Base-by-base conservation (phyloP, 2,329 filamentous ascomycete species). In the Lasiodiplodia theobromae region DNA sequence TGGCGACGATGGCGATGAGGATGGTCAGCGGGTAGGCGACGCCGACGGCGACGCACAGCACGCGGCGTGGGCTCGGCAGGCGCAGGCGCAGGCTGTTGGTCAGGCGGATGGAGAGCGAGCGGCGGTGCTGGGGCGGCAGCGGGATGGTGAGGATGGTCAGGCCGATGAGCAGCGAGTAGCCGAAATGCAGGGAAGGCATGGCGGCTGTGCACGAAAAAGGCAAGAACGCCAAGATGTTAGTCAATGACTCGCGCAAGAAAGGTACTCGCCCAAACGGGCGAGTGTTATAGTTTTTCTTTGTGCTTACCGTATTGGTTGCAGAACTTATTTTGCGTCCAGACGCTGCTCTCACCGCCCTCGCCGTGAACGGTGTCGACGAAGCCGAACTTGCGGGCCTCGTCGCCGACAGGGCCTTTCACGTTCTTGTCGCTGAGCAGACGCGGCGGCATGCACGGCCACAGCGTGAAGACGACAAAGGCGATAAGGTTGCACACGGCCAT, bases 121-220 rank as follows among this genome's bases (percentile, higher is more conserved):
- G 82, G 21, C 82, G 77, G 66, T 88, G 86, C 25, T 86, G 81
- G 28, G 85, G 83, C 11, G 85, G 80, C 0, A 92, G 81, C 1
- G 91, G 91, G 57, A 92, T 86, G 0, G 87, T 88, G 72, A 87
- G 86, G 68, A 92, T 85, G 4, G 90, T 92, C 14, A 92, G 79
- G 8, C 91, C 91, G 74, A 93, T 89, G 73, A 93, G 85, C 37
- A 93, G 86, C 3, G 89, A 90, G 80, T 93, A 93, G 3, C 91
- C 91, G 74, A 93, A 93, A 77, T 93, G 91, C 18, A 93, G 83
- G 0, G 88, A 91, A 0, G 91, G 91, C 91, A 93, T 93, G 8
- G 91, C 91, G 67, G 89, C 88, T 89, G 23, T 6, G 37, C 8
- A 37, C 31, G 16, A 56, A 37, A 6, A 7, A 18, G 40, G 40